phyloP scores from a whole-genome alignment of 768 basidiomycete genomes.

The Tulasnella sp. region DNA sequence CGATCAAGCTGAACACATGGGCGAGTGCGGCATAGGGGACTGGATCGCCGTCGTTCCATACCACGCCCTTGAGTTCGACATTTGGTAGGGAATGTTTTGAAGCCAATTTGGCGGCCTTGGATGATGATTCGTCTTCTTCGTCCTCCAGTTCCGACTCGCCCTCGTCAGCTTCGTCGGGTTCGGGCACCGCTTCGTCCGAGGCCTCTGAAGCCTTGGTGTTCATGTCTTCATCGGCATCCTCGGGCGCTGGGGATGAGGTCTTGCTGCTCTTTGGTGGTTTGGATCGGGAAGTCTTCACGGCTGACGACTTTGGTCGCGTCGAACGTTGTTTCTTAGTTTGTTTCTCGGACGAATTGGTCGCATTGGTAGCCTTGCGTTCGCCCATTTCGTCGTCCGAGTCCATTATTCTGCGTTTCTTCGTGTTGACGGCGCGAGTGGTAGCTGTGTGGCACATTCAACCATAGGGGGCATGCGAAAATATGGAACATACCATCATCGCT shows the following conservation, averaged over 20 bases:
- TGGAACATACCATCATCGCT: constrained; percentile 1
- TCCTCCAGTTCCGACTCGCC: constrained; percentile 38
- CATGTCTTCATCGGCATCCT: constrained; percentile 15
- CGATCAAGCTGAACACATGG: constrained; percentile 77
- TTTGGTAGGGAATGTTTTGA: constrained; percentile 10
- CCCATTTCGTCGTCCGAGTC: constrained; percentile 28
- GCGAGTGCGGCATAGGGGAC: constrained; percentile 91
- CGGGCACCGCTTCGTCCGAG: constrained; percentile 31
- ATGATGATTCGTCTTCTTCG: constrained; percentile 8
- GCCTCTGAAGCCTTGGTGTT: constrained; percentile 30
- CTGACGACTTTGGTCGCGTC: constrained; percentile 27
- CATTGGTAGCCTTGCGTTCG: constrained; percentile 16
- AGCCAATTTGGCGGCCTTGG: constrained; percentile 16
- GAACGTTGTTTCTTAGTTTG: neutral
- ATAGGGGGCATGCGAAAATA: neutral
- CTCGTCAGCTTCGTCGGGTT: constrained; percentile 30
- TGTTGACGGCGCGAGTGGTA: neutral
- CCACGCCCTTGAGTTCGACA: constrained; percentile 8
- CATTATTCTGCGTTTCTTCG: constrained; percentile 31
- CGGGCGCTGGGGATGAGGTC: constrained; percentile 17
- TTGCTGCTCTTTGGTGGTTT: constrained; percentile 26
- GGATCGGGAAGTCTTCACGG: constrained; percentile 31
- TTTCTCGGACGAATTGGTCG: constrained; percentile 16
- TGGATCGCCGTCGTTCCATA: constrained; percentile 63
- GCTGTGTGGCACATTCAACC: neutral